Base-by-base conservation (phyloP, 2,329 filamentous ascomycete genomes). In the Microsporum ferrugineum region DNA sequence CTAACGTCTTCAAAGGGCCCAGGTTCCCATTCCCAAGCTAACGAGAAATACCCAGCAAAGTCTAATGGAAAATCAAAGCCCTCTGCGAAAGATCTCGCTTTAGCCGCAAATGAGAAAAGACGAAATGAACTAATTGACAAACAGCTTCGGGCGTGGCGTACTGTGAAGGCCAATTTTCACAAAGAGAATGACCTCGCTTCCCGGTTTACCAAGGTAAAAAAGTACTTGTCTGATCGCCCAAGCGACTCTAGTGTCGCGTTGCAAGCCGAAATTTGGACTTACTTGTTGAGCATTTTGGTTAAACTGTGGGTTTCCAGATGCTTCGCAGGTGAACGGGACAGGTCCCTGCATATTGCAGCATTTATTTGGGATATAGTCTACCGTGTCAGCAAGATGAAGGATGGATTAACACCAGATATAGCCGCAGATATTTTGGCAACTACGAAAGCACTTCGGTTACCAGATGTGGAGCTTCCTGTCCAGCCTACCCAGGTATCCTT, bases 191-290 rank as follows among this genome's bases (percentile, higher is more conserved):
- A 75, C 45, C 66, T 77, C 7, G 69, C 76, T 7, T 72, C 71
- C 33, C 75, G 79, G 57, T 84, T 81, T 65, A 68, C 75, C 29
- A 80, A 79, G 63, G 74, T 77, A 0, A 73, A 78, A 49, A 77
- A 77, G 43, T 82, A 82, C 63, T 68, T 84, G 3, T 65, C 66
- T 5, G 72, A 71, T 31, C 71, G 81, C 29, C 71, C 75, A 3
- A 69, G 72, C 34, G 66, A 73, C 17, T 75, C 73, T 66, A 69
- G 69, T 23, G 70, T 72, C 33, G 69, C 72, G 3, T 63, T 81
- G 38, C 74, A 76, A 57, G 71, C 75, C 0, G 78, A 81, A 63
- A 71, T 80, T 6, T 71, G 77, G 57, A 64, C 67, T 7, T 73
- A 71, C 58, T 51, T 67, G 47, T 58, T 71, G 4, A 67, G 64